Evolutionary conservation across 805 yeast species (phyloP).

Genomic region (Schwanniomyces vanrijiae): DNA sequence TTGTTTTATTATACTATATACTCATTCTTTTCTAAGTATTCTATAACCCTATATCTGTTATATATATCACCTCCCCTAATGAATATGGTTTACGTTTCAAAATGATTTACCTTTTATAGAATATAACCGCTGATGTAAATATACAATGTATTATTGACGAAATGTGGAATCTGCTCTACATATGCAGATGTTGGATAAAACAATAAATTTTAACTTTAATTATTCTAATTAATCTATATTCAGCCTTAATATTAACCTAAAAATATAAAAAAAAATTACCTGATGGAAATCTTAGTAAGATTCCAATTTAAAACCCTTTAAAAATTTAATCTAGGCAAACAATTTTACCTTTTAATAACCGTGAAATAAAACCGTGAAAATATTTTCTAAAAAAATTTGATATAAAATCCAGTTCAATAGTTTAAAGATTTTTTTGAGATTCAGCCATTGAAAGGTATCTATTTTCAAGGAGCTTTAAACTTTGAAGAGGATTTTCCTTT

Average conservation of each 20-base stretch:
- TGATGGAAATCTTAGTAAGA: not conserved
- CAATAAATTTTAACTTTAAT: not conserved
- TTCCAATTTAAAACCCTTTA: not conserved
- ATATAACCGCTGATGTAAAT: too few relatives aligned
- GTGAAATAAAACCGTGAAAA: not conserved
- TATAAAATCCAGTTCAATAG: not conserved
- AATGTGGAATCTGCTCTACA: not conserved
- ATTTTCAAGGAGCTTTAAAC: conserved; percentile 33
- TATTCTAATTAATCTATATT: not conserved
- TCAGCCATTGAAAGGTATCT: conserved; percentile 26
- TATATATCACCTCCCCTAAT: too few relatives aligned
- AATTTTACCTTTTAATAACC: not conserved
- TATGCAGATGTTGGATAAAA: too few relatives aligned
- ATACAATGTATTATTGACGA: too few relatives aligned
- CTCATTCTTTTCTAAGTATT: too few relatives aligned
- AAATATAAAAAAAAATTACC: not conserved
- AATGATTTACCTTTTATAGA: too few relatives aligned
- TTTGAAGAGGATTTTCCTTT: conserved; percentile 18
- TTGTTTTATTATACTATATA: too few relatives aligned
- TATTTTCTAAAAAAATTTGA: not conserved
- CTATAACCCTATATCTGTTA: too few relatives aligned
- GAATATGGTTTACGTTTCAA: too few relatives aligned
- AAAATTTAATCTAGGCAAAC: not conserved
- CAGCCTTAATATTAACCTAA: not conserved
- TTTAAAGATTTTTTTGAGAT: not conserved